phyloP scores from a whole-genome alignment of 2,329 filamentous ascomycete genomes.

The Sporothrix pallida region DNA sequence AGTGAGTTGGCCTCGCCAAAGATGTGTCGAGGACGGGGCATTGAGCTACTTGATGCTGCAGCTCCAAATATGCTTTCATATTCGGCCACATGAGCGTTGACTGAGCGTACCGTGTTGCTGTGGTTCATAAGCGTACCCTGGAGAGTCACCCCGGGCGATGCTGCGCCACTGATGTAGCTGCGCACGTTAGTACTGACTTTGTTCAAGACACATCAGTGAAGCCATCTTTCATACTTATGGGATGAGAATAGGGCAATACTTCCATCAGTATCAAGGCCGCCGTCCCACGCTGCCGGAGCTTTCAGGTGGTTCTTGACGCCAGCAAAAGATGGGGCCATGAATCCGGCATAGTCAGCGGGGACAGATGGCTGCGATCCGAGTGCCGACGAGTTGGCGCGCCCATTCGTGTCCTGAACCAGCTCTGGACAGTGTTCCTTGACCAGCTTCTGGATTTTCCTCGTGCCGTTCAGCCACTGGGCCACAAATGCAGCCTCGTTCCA shows the following conservation, averaged over 20 bases:
- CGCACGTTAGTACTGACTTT: conserved; percentile 27
- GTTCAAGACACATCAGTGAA: too few relatives aligned
- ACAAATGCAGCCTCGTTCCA: conserved; percentile 64
- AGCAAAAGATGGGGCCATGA: conserved; percentile 64
- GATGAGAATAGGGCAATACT: conserved; percentile 61
- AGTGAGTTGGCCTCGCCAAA: conserved; percentile 68
- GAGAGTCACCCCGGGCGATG: conserved; percentile 65
- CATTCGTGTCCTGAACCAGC: conserved; percentile 46
- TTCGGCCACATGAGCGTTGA: conserved; percentile 56
- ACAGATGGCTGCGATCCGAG: not conserved
- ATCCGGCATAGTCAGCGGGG: conserved; percentile 48
- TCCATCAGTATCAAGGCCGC: conserved; percentile 56
- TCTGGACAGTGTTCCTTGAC: conserved; percentile 57
- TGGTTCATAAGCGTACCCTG: conserved; percentile 69
- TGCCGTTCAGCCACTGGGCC: conserved; percentile 63
- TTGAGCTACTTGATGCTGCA: conserved; percentile 25
- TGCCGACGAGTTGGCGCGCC: conserved; percentile 45
- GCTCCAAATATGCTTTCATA: conserved; percentile 50
- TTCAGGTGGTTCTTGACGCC: conserved; percentile 59
- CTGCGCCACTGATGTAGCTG: conserved; percentile 67
- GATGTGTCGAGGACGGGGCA: conserved; percentile 55
- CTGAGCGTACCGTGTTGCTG: conserved; percentile 55
- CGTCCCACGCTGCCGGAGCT: conserved; percentile 56
- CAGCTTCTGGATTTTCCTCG: conserved; percentile 53
- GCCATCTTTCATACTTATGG: conserved; percentile 58